Evolutionary conservation across 345 rosid genomes (phyloP).

Genomic region (Brassica napus): Da-Ae NC_063439.1:8135001-8135500

Average conservation of each 20-base stretch:
- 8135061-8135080: not conserved
- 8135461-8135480: not conserved
- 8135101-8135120: not conserved
- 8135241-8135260: not conserved
- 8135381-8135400: not conserved
- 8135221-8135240: too few species aligned
- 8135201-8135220: not conserved
- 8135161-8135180: not conserved
- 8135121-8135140: not conserved
- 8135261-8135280: not conserved
- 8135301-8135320: not conserved
- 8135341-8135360: not conserved
- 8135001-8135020: not conserved
- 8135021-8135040: not conserved
- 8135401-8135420: not conserved
- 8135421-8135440: not conserved
- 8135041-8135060: not conserved
- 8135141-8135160: not conserved
- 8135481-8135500: not conserved
- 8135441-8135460: not conserved
- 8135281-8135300: not conserved
- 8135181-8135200: not conserved
- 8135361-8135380: not conserved
- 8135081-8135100: not conserved
- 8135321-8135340: not conserved